Conservation (phyloP, 768 basidiomycete species). For the Lentinus tigrinus region DNA sequence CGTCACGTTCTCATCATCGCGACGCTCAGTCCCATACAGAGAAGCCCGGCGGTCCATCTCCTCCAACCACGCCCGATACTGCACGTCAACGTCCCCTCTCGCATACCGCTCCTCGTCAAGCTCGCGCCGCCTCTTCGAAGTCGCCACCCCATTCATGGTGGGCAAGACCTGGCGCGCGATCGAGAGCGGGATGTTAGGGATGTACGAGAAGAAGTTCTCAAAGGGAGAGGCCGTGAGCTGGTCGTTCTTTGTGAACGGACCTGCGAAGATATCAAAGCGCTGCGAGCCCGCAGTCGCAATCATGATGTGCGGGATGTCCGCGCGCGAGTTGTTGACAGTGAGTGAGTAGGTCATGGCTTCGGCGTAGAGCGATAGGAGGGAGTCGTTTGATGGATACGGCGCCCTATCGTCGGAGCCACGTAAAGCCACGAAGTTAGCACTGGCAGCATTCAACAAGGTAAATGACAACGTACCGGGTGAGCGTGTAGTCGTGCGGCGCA, state of each 20-base stretch:
- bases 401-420: no score
- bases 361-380: constrained; percentile 58
- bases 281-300: constrained; percentile 63
- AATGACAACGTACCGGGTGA: constrained; percentile 53
- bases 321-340: constrained; percentile 61
- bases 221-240: constrained; percentile 31
- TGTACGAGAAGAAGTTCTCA: no score
- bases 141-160: constrained; percentile 47
- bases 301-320: constrained; percentile 58
- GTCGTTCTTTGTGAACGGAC: constrained; percentile 78
- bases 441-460: no score
- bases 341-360: constrained; percentile 60
- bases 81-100: constrained; percentile 48
- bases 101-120: constrained; percentile 42
- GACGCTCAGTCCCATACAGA: constrained; percentile 36
- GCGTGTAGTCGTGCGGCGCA: constrained; percentile 74
- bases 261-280: constrained; percentile 66
- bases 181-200: no score
- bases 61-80: constrained; percentile 56
- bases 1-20: constrained; percentile 53
- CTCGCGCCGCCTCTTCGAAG: constrained; percentile 32
- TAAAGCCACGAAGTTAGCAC: no score
- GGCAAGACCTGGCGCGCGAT: constrained; percentile 31
- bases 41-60: constrained; percentile 45
- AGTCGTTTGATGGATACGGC: constrained; percentile 61